Evolutionary conservation across 1,284 basidiomycete genomes (phyloP).

Genomic region (Ustilago curta): DNA sequence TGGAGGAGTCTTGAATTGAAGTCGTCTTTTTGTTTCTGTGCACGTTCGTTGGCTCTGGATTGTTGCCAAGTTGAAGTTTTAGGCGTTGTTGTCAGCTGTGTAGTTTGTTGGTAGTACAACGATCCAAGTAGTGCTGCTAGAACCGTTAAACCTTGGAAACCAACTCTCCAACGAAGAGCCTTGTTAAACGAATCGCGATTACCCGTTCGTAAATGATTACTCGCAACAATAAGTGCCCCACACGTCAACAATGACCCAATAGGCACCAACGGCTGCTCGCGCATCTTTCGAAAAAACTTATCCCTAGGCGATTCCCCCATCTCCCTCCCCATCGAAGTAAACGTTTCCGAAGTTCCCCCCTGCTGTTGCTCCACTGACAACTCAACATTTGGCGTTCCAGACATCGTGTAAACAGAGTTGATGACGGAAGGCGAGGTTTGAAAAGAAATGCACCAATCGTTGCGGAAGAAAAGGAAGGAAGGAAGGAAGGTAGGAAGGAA

Average conservation of each 20-base stretch:
- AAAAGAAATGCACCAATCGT: no score
- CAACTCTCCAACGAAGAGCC: conserved; percentile 67
- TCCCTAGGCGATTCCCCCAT: conserved; percentile 49
- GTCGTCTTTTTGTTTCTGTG: no score
- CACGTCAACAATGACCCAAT: conserved; percentile 65
- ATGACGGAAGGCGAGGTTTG: conserved; percentile 1
- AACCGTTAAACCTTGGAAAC: conserved; percentile 66
- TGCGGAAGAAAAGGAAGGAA: background rate
- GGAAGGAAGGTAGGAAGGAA: no score
- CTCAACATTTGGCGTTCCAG: conserved; percentile 37
- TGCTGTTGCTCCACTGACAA: conserved; percentile 41
- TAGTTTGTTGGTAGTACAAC: conserved; percentile 58
- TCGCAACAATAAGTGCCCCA: conserved; percentile 63
- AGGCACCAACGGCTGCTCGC: conserved; percentile 66
- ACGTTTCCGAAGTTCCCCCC: conserved; percentile 15
- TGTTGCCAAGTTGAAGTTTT: no score
- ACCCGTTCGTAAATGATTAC: conserved; percentile 62
- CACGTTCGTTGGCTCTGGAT: conserved; percentile 34
- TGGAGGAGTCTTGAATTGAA: no score
- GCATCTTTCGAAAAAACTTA: conserved; percentile 65
- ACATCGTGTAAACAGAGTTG: conserved; percentile 23
- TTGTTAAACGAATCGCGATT: conserved; percentile 64
- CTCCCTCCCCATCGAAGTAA: conserved; percentile 5
- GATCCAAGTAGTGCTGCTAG: conserved; percentile 61
- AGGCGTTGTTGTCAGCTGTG: no score